Percentiles rank a stretch among this genome's conserved stretches.
Conservation (phyloP, 2,329 filamentous ascomycete species). For the Hymenoscyphus occultus region DNA sequence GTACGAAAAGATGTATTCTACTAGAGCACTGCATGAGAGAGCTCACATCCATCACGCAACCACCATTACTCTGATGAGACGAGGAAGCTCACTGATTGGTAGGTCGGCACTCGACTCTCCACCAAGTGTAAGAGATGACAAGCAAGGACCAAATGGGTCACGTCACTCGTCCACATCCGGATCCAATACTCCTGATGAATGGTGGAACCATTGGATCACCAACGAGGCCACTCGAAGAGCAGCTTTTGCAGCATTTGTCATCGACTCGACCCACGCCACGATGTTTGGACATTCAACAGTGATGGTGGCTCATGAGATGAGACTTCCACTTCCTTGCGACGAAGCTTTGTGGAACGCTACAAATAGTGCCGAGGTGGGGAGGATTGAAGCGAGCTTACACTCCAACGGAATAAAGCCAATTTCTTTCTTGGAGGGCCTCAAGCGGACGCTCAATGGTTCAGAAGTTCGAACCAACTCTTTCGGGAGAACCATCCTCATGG, state of each 20-base stretch:
- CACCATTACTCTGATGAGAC: slow-evolving; percentile 90
- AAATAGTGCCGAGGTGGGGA: slow-evolving; percentile 79
- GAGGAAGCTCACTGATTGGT: slow-evolving; percentile 86
- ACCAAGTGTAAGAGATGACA: slow-evolving; percentile 57
- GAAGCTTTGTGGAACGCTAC: slow-evolving; percentile 90
- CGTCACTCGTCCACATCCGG: slow-evolving; percentile 61
- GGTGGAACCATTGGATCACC: slow-evolving; percentile 95
- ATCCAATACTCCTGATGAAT: slow-evolving; percentile 75
- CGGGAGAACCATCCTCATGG: slow-evolving; percentile 89
- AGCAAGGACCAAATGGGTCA: slow-evolving; percentile 48
- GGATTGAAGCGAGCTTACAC: slow-evolving; percentile 76
- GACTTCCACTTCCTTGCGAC: slow-evolving; percentile 85
- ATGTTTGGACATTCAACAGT: slow-evolving; percentile 98
- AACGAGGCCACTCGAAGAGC: slow-evolving; percentile 86
- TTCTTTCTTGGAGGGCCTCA: slow-evolving; percentile 87
- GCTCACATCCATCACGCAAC: slow-evolving; percentile 97
- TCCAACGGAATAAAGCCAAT: slow-evolving; percentile 80
- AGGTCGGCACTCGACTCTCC: slow-evolving; percentile 82
- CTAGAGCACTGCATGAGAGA: slow-evolving; percentile 84
- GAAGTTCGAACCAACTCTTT: slow-evolving; percentile 90
- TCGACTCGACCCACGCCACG: slow-evolving; percentile 93
- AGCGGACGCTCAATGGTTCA: slow-evolving; percentile 81
- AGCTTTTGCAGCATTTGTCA: slow-evolving; percentile 90
- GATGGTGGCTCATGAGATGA: slow-evolving; percentile 96
- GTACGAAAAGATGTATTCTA: slow-evolving; percentile 98